These are phyloP conservation scores for Megacollybia marginata DNA, from an alignment of 768 basidiomycete species.

Conservation along the genomic window DNA sequence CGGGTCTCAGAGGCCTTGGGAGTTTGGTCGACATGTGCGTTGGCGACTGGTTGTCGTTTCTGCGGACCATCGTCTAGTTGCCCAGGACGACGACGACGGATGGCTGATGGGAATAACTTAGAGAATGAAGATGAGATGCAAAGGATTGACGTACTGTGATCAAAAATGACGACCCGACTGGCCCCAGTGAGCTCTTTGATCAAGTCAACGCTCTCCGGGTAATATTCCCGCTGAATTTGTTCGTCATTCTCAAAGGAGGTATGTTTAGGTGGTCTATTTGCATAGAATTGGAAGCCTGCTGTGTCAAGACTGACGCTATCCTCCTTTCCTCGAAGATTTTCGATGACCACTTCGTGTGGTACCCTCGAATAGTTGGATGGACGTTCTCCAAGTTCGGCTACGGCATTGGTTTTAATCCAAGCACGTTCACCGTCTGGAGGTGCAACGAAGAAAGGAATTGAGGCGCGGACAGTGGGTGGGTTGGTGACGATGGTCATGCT, in stretches of 20 bases:
- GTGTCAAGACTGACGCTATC: constrained; percentile 35
- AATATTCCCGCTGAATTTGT: constrained; percentile 49
- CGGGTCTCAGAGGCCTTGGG: constrained; percentile 16
- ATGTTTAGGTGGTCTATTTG: constrained; percentile 30
- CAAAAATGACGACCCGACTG: constrained; percentile 52
- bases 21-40: constrained; percentile 22
- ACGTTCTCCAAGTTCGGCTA: constrained; percentile 25
- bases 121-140: neutral
- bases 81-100: constrained; percentile 17
- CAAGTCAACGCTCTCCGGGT: constrained; percentile 51
- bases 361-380: constrained; percentile 26
- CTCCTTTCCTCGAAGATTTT: constrained; percentile 49
- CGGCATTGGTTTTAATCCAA: constrained; percentile 25
- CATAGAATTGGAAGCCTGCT: constrained; percentile 41
- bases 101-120: constrained; percentile 8
- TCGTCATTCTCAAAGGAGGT: constrained; percentile 42
- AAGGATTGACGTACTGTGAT: constrained; percentile 42
- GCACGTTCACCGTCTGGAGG: constrained; percentile 33
- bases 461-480: constrained; percentile 17
- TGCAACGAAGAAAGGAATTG: constrained; percentile 29
- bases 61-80: constrained; percentile 5
- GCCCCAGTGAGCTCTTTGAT: constrained; percentile 57
- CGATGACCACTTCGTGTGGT: constrained; percentile 29
- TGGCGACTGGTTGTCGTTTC: constrained; percentile 37
- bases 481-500: neutral